These are phyloP conservation scores for Pyricularia sp. DNA, from an alignment of 2,329 filamentous ascomycete genomes.

Conservation along the genomic window DNA sequence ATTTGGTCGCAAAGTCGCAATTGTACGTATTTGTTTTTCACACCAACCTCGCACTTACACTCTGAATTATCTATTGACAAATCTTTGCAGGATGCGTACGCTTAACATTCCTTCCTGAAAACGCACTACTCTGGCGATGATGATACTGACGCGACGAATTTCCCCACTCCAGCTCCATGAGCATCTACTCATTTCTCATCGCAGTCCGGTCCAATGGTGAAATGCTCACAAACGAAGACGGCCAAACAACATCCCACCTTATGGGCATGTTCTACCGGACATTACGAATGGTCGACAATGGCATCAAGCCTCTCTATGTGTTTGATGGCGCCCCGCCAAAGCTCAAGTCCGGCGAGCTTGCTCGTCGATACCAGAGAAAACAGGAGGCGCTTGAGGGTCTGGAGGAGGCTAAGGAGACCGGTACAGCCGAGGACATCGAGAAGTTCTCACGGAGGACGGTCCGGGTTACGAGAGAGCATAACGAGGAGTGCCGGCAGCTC, in stretches of 20 bases:
- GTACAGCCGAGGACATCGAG: slow-evolving; percentile 93
- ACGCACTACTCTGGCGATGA: neutral
- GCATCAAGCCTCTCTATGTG: slow-evolving; percentile 96
- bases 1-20: slow-evolving; percentile 95
- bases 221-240: slow-evolving; percentile 88
- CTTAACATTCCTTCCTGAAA: neutral
- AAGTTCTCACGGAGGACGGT: slow-evolving; percentile 94
- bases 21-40: slow-evolving; percentile 50
- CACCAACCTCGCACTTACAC: neutral
- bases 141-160: neutral
- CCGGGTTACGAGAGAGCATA: slow-evolving; percentile 92
- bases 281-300: slow-evolving; percentile 94
- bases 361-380: slow-evolving; percentile 93
- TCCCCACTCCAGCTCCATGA: slow-evolving; percentile 69
- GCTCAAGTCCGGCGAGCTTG: slow-evolving; percentile 93
- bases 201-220: slow-evolving; percentile 95
- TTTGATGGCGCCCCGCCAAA: slow-evolving; percentile 96
- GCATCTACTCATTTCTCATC: slow-evolving; percentile 97
- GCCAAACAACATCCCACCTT: slow-evolving; percentile 93
- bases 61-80: slow-evolving; percentile 7
- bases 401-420: slow-evolving; percentile 94
- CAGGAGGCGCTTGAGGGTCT: slow-evolving; percentile 81
- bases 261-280: slow-evolving; percentile 99
- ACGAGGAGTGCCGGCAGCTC: slow-evolving; percentile 83
- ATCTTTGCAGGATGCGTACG: slow-evolving; percentile 45